These are phyloP conservation scores for Ormosia semicastrata DNA, from an alignment of 306 rosid species.

Conservation along the genomic window DNA sequence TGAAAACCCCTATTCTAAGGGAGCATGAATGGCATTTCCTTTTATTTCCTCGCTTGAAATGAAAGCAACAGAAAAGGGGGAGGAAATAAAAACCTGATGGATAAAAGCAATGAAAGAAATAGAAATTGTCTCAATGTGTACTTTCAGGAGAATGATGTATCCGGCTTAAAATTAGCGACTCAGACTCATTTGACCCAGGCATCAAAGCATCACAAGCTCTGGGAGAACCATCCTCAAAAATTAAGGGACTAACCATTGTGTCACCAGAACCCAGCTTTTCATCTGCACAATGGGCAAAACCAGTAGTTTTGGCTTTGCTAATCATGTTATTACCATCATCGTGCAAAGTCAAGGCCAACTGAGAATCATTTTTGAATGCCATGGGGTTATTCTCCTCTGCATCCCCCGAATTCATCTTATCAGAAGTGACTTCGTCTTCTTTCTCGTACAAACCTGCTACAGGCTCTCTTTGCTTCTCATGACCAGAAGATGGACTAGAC, in stretches of 20 bases:
- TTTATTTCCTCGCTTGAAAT: constrained; percentile 46
- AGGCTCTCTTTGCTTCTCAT: constrained; percentile 43
- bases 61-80: constrained; percentile 37
- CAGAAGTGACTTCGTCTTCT: constrained; percentile 37
- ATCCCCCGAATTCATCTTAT: constrained; percentile 42
- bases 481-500: constrained; percentile 34
- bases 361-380: constrained; percentile 26
- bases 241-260: constrained; percentile 54
- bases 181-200: constrained; percentile 91
- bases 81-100: constrained; percentile 44
- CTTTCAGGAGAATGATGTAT: constrained; percentile 99
- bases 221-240: constrained; percentile 64
- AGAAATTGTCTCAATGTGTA: constrained; percentile 99
- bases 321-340: constrained; percentile 31
- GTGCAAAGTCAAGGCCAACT: constrained; percentile 7
- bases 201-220: constrained; percentile 88
- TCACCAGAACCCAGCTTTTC: constrained; percentile 56
- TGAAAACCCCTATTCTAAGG: constrained; percentile 9
- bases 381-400: constrained; percentile 32
- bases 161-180: constrained; percentile 97
- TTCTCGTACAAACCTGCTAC: constrained; percentile 31
- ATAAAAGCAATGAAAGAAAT: constrained; percentile 53
- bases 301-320: constrained; percentile 28
- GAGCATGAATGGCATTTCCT: constrained; percentile 39
- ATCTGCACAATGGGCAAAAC: constrained; percentile 29